Percentiles rank a stretch among this genome's conserved stretches.
These are phyloP conservation scores for Colletotrichum karsti DNA, from an alignment of 2,329 filamentous ascomycete species.

Conservation along the genomic window DNA sequence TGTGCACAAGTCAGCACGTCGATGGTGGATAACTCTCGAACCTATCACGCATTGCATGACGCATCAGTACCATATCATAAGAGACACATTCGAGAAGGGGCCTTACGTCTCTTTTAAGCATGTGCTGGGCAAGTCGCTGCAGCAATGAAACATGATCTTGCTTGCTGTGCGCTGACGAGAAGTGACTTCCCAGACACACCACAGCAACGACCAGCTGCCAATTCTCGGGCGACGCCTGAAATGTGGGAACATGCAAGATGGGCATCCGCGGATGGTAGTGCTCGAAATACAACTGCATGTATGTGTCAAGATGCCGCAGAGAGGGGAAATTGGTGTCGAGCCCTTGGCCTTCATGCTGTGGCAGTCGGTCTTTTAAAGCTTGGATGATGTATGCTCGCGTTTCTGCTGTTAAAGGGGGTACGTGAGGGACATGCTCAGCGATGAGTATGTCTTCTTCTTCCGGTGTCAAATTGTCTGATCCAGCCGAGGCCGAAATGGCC, in stretches of 20 bases:
- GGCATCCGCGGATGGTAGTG: background rate
- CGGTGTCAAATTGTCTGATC: background rate
- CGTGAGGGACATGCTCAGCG: background rate
- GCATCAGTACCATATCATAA: background rate
- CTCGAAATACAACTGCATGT: background rate
- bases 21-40: background rate
- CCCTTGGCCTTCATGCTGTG: background rate
- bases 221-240: background rate
- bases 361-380: background rate
- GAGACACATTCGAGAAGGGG: fast-evolving
- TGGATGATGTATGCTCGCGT: background rate
- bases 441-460: background rate
- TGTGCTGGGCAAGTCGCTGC: background rate
- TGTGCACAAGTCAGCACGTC: background rate
- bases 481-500: background rate
- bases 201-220: background rate
- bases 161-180: background rate
- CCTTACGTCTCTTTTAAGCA: background rate
- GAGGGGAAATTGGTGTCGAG: background rate
- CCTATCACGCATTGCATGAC: background rate
- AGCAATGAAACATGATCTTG: background rate
- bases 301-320: background rate
- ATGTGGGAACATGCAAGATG: background rate
- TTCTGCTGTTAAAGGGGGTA: background rate
- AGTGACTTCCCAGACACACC: background rate